Conservation (phyloP, 768 basidiomycete species). For the Trametes maxima region DNA sequence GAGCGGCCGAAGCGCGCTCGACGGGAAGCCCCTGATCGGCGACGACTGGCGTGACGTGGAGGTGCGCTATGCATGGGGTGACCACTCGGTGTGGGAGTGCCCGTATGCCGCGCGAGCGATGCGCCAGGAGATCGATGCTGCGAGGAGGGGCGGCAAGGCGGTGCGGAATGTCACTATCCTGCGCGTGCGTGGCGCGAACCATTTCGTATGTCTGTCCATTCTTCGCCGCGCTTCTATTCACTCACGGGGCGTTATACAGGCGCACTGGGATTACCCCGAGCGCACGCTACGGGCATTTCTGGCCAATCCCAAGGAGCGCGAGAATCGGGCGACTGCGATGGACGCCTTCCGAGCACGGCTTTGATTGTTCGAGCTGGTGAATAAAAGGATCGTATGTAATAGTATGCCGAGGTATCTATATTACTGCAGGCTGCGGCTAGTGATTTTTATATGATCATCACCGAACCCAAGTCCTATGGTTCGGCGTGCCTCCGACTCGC, state of each 20-base stretch:
- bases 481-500: too few species aligned
- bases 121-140: background rate
- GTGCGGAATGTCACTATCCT: background rate
- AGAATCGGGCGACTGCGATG: too few species aligned
- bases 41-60: conserved; percentile 10
- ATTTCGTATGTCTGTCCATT: conserved; percentile 1
- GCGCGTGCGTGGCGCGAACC: conserved; percentile 8
- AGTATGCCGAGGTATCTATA: too few species aligned
- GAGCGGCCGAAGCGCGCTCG: background rate
- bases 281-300: background rate
- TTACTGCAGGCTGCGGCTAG: too few species aligned
- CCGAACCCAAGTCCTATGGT: too few species aligned
- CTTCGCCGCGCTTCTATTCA: too few species aligned
- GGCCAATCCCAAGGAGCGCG: background rate
- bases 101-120: conserved; percentile 1
- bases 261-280: conserved; percentile 8
- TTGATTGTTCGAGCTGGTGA: too few species aligned
- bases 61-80: conserved; percentile 7
- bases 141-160: background rate
- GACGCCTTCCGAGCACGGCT: too few species aligned
- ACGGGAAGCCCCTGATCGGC: background rate
- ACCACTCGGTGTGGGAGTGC: conserved; percentile 9
- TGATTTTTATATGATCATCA: too few species aligned
- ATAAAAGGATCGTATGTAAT: too few species aligned
- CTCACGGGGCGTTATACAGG: background rate